Percentiles rank a stretch among this genome's conserved stretches.
phyloP scores from a whole-genome alignment of 2,329 filamentous ascomycete genomes.

The Ceratocystis variospora region DNA sequence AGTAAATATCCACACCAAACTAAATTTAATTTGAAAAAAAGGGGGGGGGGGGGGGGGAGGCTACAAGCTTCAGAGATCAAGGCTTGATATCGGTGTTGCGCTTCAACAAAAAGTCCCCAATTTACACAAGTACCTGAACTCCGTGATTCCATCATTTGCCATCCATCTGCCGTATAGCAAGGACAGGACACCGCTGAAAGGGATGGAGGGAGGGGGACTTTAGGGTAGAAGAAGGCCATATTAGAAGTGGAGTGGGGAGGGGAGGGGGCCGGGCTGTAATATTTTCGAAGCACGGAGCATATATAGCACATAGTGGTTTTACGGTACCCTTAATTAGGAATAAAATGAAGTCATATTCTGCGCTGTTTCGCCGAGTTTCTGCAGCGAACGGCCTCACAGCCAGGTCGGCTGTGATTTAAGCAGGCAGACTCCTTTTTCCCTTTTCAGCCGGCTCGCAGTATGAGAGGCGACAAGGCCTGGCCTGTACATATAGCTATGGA shows the following conservation, averaged over 20 bases:
- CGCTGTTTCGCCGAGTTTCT: background rate
- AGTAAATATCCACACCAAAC: too few relatives aligned
- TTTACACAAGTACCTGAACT: background rate
- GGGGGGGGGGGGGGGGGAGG: too few relatives aligned
- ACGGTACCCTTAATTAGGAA: slow-evolving; percentile 1
- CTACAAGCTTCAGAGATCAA: background rate
- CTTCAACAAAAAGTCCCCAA: background rate
- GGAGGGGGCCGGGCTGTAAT: background rate
- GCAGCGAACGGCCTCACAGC: background rate
- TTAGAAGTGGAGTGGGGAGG: background rate
- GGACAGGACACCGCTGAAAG: background rate
- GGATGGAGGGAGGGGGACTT: background rate
- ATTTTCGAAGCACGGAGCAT: background rate
- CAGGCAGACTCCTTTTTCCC: background rate
- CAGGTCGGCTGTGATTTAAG: background rate
- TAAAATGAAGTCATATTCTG: slow-evolving; percentile 1
- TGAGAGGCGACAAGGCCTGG: background rate
- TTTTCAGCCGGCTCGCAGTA: background rate
- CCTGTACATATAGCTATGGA: background rate
- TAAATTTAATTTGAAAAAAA: too few relatives aligned
- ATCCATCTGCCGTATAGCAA: background rate
- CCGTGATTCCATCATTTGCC: background rate
- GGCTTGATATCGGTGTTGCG: background rate
- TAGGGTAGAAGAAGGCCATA: background rate
- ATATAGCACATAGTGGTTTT: background rate